Evolutionary conservation across 805 yeast genomes (phyloP).

Genomic region (Saccharomycopsis amapae): DNA sequence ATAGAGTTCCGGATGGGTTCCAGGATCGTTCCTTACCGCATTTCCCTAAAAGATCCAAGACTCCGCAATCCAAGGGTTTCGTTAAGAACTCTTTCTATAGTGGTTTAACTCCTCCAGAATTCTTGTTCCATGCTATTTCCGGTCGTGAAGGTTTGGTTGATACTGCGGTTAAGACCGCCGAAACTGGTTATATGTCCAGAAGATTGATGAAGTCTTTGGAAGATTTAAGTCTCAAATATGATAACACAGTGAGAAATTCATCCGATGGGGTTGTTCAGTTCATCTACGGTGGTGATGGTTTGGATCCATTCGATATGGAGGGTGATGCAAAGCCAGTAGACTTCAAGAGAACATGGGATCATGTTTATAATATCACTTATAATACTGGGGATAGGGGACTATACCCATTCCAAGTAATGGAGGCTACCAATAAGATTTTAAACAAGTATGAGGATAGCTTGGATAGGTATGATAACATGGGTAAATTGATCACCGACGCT

Average conservation of each 20-base stretch:
- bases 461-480: conserved; percentile 67
- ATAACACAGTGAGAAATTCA: conserved; percentile 90
- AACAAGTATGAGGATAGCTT: conserved; percentile 54
- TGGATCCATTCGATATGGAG: conserved; percentile 98
- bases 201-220: conserved; percentile 96
- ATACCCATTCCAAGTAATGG: conserved; percentile 61
- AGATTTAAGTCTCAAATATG: conserved; percentile 90
- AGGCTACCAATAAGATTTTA: conserved; percentile 48
- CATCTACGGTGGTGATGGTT: conserved; percentile 96
- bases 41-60: conserved; percentile 89
- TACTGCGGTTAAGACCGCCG: conserved; percentile 99
- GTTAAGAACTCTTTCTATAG: conserved; percentile 92
- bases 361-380: conserved; percentile 66
- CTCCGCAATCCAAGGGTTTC: conserved; percentile 97
- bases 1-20: conserved; percentile 99
- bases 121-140: conserved; percentile 95
- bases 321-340: conserved; percentile 97
- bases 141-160: conserved; percentile 99
- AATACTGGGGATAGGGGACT: conserved; percentile 46
- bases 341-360: conserved; percentile 91
- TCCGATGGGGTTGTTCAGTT: conserved; percentile 96
- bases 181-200: conserved; percentile 97
- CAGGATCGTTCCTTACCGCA: conserved; percentile 98
- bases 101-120: conserved; percentile 95
- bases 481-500: conserved; percentile 40